Percentiles rank a stretch among this genome's conserved stretches.
These are phyloP conservation scores for Fagopyrum homotropicum DNA, from an alignment of 148 eudicot species.

Conservation along the genomic window DNA sequence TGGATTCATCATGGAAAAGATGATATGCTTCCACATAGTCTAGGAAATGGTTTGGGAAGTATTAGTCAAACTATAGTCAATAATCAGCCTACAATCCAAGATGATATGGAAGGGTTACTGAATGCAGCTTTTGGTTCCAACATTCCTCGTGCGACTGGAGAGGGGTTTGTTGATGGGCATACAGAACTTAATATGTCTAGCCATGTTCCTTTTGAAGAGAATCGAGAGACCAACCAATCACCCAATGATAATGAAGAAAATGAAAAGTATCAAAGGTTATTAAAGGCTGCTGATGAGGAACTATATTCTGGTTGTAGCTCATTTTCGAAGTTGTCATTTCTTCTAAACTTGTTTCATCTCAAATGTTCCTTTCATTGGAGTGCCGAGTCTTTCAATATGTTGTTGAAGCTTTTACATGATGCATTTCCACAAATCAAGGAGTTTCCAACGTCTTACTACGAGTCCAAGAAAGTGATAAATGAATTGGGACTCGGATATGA, in stretches of 20 bases:
- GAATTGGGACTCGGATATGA: background rate
- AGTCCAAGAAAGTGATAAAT: conserved; percentile 6
- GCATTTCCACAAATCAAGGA: background rate
- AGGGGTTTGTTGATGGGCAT: no score
- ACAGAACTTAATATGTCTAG: no score
- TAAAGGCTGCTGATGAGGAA: background rate
- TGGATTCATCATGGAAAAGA: background rate
- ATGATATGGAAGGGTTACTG: background rate
- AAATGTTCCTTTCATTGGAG: background rate
- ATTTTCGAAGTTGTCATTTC: background rate
- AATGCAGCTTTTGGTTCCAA: background rate
- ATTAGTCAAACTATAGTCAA: background rate
- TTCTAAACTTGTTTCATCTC: background rate
- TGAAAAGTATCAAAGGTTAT: background rate
- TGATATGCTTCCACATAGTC: background rate
- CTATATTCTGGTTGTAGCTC: background rate
- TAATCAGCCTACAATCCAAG: background rate
- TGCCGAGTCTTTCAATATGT: background rate
- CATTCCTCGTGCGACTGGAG: background rate
- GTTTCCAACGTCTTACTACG: conserved; percentile 5
- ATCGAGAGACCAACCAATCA: no score
- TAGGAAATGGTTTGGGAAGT: background rate
- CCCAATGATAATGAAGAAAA: background rate
- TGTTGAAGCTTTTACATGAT: background rate
- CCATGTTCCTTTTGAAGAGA: no score